Evolutionary conservation across 805 yeast species (phyloP), one percentile per base, ranked within the genome.

Genomic region (Danielia reshetovae): DNA sequence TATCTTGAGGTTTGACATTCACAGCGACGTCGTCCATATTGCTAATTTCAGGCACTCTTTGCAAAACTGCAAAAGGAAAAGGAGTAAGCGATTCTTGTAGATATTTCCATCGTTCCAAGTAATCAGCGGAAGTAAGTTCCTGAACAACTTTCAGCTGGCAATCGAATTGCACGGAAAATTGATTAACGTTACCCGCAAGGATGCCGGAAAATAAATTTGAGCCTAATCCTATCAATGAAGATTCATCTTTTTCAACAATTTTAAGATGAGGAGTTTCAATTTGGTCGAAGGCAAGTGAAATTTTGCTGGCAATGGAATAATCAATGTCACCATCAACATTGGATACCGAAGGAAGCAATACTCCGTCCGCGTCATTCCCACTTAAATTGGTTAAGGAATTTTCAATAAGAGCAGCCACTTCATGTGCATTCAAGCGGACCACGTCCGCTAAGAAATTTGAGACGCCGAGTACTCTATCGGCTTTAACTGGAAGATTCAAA

Each of bases 351-450:
- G n/a, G n/a, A n/a, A n/a, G n/a, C n/a, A n/a, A n/a, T n/a, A n/a
- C n/a, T n/a, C n/a, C n/a, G n/a, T n/a, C n/a, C n/a, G n/a, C n/a
- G n/a, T n/a, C n/a, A n/a, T n/a, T n/a, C n/a, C n/a, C n/a, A n/a
- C n/a, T n/a, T n/a, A n/a, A n/a, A n/a, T n/a, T n/a, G n/a, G n/a
- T n/a, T n/a, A n/a, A n/a, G n/a, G n/a, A n/a, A n/a, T n/a, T n/a
- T n/a, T n/a, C 61, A 2, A 87, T 75, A 21, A 85, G 41, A n/a
- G 62, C 67, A 0, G 87, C 80, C 24, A 88, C 50, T 27, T 68
- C 74, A 38, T 70, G 70, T 1, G 83, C 73, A 51, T 74, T 70
- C 15, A 72, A 54, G 31, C 93, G 67, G 4, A 85, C 80, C 44
- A 60, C 65, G 34, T 75, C 81, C 15, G 79, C 70, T 28, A 68